A percentile compares a stretch with the other conserved stretches of the same genome.
phyloP scores from a whole-genome alignment of 108 stramenopile genomes.

The Cyclotella kingstonii region DNA sequence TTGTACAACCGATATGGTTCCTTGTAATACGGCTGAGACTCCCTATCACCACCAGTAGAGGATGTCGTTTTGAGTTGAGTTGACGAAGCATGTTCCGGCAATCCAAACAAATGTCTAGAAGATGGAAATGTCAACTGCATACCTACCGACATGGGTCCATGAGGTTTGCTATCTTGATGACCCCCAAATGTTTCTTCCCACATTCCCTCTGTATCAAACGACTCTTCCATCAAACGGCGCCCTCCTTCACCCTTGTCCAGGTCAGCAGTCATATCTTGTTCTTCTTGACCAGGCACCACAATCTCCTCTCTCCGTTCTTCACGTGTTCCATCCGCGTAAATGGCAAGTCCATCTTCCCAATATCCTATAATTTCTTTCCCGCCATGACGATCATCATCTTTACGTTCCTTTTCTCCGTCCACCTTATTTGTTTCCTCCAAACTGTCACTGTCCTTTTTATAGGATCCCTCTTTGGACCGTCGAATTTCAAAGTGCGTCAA shows the following conservation, averaged over 20 bases:
- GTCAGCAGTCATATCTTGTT: constrained; percentile 31
- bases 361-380: constrained; percentile 89
- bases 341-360: constrained; percentile 92
- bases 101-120: constrained; percentile 85
- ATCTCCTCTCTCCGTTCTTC: constrained; percentile 61
- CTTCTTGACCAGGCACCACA: constrained; percentile 17
- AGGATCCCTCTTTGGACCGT: constrained; percentile 40
- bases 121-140: constrained; percentile 89
- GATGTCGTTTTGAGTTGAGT: constrained; percentile 86
- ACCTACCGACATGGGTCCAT: constrained; percentile 95
- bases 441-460: constrained; percentile 6
- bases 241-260: constrained; percentile 54
- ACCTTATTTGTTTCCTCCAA: neutral
- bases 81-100: constrained; percentile 96
- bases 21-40: constrained; percentile 69
- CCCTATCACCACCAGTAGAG: constrained; percentile 52
- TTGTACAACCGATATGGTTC: constrained; percentile 99
- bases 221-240: constrained; percentile 57
- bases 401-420: constrained; percentile 30
- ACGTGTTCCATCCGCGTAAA: constrained; percentile 84
- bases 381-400: constrained; percentile 45
- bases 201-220: constrained; percentile 75
- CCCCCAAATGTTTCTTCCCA: constrained; percentile 92
- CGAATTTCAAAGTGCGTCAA: constrained; percentile 90
- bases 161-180: constrained; percentile 88